Percentiles rank a stretch among this genome's conserved stretches.
Evolutionary conservation across 108 stramenopile species (phyloP).

Genomic region (Skeletonema menzelii): DNA sequence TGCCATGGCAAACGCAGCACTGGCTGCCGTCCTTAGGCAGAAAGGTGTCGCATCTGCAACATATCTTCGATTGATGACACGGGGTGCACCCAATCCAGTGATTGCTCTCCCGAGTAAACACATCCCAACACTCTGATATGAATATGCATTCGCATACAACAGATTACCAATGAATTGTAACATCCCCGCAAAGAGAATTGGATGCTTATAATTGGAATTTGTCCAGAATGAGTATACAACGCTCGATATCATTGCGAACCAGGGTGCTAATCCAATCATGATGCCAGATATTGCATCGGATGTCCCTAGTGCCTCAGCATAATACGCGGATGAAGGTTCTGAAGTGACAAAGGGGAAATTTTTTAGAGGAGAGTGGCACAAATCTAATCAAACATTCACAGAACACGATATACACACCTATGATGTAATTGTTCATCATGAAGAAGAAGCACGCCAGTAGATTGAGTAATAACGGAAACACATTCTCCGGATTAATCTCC

Average conservation of each 20-base stretch:
- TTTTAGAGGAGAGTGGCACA: too few species aligned
- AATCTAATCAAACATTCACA: too few species aligned
- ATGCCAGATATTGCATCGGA: constrained; percentile 71
- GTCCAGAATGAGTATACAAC: constrained; percentile 78
- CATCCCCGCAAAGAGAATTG: constrained; percentile 66
- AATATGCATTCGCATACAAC: constrained; percentile 71
- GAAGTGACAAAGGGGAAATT: too few species aligned
- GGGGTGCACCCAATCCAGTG: constrained; percentile 76
- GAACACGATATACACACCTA: constrained; percentile 4
- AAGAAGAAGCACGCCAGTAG: constrained; percentile 79
- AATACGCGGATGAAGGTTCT: constrained; percentile 72
- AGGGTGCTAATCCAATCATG: constrained; percentile 80
- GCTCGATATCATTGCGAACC: constrained; percentile 66
- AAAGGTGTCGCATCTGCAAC: constrained; percentile 73
- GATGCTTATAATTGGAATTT: constrained; percentile 66
- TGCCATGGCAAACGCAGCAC: constrained; percentile 70
- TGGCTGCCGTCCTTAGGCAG: constrained; percentile 56
- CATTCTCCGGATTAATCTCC: constrained; percentile 40
- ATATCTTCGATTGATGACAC: constrained; percentile 67
- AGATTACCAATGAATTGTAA: constrained; percentile 73
- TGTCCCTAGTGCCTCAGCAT: constrained; percentile 74
- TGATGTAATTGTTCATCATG: constrained; percentile 88
- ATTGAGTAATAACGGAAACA: constrained; percentile 60
- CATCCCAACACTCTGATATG: constrained; percentile 59
- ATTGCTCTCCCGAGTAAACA: constrained; percentile 72